A percentile compares a stretch with the other conserved stretches of the same genome.
phyloP scores from a whole-genome alignment of 257 asterid genomes.

The Jacaranda copaia region DNA sequence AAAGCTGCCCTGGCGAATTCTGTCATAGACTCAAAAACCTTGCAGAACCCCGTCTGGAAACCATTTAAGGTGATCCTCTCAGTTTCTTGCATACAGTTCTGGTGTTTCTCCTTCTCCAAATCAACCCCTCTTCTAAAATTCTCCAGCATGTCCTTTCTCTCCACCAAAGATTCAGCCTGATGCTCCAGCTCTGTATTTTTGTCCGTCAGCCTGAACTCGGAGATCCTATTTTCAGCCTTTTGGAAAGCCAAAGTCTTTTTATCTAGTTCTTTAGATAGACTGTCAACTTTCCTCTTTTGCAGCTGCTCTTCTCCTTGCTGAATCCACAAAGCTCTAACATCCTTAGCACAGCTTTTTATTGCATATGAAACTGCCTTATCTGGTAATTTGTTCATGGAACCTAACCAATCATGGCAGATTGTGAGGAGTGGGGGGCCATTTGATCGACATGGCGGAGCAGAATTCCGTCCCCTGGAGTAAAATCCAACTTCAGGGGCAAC shows the following conservation, averaged over 20 bases:
- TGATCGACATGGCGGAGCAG: background rate
- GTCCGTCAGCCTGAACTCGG: constrained; percentile 59
- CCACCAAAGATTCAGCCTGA: constrained; percentile 51
- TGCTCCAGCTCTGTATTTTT: constrained; percentile 46
- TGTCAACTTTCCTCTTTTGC: constrained; percentile 82
- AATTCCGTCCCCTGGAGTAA: constrained; percentile 27
- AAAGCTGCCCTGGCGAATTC: constrained; percentile 78
- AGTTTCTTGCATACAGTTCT: constrained; percentile 69
- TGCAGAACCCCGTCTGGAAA: constrained; percentile 79
- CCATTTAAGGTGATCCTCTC: constrained; percentile 72
- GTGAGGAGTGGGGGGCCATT: constrained; percentile 59
- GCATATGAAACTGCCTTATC: constrained; percentile 67
- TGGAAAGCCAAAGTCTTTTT: constrained; percentile 60
- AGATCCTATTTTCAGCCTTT: constrained; percentile 59
- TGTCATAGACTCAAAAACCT: constrained; percentile 76
- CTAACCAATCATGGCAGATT: constrained; percentile 71
- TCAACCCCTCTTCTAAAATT: constrained; percentile 64
- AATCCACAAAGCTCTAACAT: constrained; percentile 80
- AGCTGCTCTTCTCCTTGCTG: constrained; percentile 88
- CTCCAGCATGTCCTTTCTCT: constrained; percentile 62
- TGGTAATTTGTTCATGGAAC: constrained; percentile 64
- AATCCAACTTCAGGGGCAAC: constrained; percentile 52
- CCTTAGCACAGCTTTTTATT: constrained; percentile 72
- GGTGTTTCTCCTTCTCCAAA: constrained; percentile 79
- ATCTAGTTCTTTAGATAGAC: constrained; percentile 76